Conservation (phyloP, 169 alveolate species). For the Plasmodium adleri region DNA sequence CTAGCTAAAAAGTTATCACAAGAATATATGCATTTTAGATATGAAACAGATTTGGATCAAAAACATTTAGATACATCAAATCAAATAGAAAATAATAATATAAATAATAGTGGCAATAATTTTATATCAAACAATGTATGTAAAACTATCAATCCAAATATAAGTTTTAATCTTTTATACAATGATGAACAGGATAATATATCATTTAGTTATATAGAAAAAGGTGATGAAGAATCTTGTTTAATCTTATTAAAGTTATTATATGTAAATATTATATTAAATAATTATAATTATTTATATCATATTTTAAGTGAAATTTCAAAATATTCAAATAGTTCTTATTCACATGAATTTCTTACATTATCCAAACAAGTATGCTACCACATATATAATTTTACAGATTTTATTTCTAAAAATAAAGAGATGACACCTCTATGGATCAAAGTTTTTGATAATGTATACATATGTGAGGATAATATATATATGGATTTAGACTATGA, state of each 20-base stretch:
- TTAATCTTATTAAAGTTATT: conserved; percentile 43
- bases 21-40: conserved; percentile 60
- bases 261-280: conserved; percentile 41
- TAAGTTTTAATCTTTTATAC: conserved; percentile 40
- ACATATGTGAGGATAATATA: conserved; percentile 46
- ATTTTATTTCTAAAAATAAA: conserved; percentile 58
- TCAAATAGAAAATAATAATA: neutral
- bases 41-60: conserved; percentile 24
- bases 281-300: conserved; percentile 44
- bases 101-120: neutral
- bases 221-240: conserved; percentile 52
- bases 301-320: conserved; percentile 50
- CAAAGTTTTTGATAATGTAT: conserved; percentile 28
- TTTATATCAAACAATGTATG: too few relatives aligned
- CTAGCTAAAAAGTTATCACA: conserved; percentile 14
- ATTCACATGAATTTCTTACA: conserved; percentile 35
- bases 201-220: conserved; percentile 17
- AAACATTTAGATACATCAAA: neutral
- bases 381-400: conserved; percentile 53
- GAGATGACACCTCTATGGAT: conserved; percentile 34
- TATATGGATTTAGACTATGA: conserved; percentile 58
- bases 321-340: conserved; percentile 19
- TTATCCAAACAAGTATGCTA: conserved; percentile 65
- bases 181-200: conserved; percentile 45
- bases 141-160: neutral